Percentiles rank a stretch among this genome's conserved stretches.
phyloP scores from a whole-genome alignment of 495 filamentous ascomycete species.

The Penicillium cosmopolitanum region DNA sequence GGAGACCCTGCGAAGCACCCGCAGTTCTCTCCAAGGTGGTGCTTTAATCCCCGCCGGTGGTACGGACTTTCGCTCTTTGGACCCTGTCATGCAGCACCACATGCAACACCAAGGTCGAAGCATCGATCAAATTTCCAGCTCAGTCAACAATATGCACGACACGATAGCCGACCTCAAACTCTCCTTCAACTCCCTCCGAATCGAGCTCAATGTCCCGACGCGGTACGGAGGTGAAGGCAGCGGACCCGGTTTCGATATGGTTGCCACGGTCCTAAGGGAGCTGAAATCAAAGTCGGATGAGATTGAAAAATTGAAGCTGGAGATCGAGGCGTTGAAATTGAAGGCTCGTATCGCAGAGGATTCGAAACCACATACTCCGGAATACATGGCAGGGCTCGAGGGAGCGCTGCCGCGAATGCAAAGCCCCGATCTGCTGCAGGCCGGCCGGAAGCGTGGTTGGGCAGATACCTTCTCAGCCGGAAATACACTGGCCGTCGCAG shows the following conservation, averaged over 20 bases:
- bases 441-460: constrained; percentile 42
- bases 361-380: constrained; percentile 22
- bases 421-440: constrained; percentile 44
- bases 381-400: constrained; percentile 10
- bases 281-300: constrained; percentile 50
- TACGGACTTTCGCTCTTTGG: constrained; percentile 22
- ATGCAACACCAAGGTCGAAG: constrained; percentile 49
- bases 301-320: constrained; percentile 50
- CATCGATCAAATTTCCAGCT: constrained; percentile 49
- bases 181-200: constrained; percentile 47
- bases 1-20: constrained; percentile 28
- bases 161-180: constrained; percentile 51
- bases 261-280: constrained; percentile 49
- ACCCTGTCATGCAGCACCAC: constrained; percentile 38
- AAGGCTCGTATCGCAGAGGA: constrained; percentile 45
- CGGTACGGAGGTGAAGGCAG: constrained; percentile 23
- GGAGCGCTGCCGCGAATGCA: constrained; percentile 37
- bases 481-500: constrained; percentile 33
- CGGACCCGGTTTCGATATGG: constrained; percentile 43
- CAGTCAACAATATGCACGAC: constrained; percentile 49
- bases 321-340: constrained; percentile 49
- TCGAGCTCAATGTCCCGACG: constrained; percentile 43
- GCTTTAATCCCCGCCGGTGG: constrained; percentile 35
- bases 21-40: constrained; percentile 24
- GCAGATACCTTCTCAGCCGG: constrained; percentile 36